phyloP scores from a whole-genome alignment of 495 filamentous ascomycete species.

The Aspergillus kassunensis region DNA sequence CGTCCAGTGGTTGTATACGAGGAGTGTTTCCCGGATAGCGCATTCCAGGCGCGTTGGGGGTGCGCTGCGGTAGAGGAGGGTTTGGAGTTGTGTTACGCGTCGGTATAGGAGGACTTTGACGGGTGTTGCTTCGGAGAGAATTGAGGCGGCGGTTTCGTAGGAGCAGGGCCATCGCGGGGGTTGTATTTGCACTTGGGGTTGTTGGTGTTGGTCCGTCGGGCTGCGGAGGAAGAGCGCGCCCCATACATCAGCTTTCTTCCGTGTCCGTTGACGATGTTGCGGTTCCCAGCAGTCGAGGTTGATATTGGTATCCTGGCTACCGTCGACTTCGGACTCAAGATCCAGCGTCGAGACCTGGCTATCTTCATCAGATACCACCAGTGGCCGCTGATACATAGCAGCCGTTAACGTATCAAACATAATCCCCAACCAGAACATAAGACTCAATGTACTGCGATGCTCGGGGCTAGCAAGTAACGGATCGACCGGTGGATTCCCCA shows the following conservation, averaged over 20 bases:
- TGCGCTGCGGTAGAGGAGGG: neutral
- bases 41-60: neutral
- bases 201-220: neutral
- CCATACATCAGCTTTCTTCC: neutral
- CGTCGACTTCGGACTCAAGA: neutral
- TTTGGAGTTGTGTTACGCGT: conserved; percentile 5
- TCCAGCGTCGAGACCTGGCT: neutral
- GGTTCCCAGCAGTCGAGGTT: neutral
- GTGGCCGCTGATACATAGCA: conserved; percentile 2
- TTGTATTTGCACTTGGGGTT: neutral
- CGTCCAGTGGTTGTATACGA: neutral
- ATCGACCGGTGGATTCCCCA: neutral
- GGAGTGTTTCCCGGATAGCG: neutral
- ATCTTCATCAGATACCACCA: conserved; percentile 1
- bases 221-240: neutral
- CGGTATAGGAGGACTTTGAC: conserved; percentile 6
- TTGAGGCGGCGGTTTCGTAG: neutral
- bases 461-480: neutral
- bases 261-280: neutral
- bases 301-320: no score
- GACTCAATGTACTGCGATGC: neutral
- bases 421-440: conserved; percentile 1
- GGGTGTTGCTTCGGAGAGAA: neutral
- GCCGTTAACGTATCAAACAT: conserved; percentile 3
- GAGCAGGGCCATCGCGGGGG: neutral